phyloP scores from a whole-genome alignment of 345 rosid genomes.

The Hypericum perforatum region DNA sequence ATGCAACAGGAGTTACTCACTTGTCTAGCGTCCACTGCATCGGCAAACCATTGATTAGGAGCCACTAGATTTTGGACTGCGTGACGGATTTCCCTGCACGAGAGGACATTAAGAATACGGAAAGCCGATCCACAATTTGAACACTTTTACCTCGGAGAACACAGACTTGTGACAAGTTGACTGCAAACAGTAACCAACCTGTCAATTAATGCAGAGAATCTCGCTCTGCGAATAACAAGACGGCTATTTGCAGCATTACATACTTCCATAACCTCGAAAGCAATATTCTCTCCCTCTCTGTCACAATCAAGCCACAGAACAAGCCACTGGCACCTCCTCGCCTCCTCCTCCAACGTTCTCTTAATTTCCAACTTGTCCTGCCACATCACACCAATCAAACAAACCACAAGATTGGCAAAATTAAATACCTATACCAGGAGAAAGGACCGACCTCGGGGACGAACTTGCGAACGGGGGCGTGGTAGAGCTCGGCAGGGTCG shows the following conservation, averaged over 20 bases:
- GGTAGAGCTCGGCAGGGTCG: slow-evolving; percentile 79
- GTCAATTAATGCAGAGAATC: slow-evolving; percentile 83
- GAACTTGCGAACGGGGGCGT: slow-evolving; percentile 62
- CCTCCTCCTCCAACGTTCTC: slow-evolving; percentile 90
- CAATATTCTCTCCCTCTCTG: slow-evolving; percentile 95
- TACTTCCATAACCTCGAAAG: slow-evolving; percentile 79
- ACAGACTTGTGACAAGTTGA: slow-evolving; percentile 4
- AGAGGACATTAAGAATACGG: slow-evolving; percentile 10
- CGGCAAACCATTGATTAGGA: slow-evolving; percentile 76
- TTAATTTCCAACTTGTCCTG: slow-evolving; percentile 82
- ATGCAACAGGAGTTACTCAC: slow-evolving; percentile 31
- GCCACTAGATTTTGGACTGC: slow-evolving; percentile 81
- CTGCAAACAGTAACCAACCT: slow-evolving; percentile 50
- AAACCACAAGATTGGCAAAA: slow-evolving; percentile 5
- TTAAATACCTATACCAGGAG: background rate
- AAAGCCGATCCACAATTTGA: background rate
- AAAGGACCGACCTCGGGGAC: slow-evolving; percentile 61
- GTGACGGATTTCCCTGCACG: slow-evolving; percentile 76
- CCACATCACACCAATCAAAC: slow-evolving; percentile 6
- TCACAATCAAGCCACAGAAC: slow-evolving; percentile 97
- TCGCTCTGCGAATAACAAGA: slow-evolving; percentile 70
- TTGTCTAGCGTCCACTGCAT: slow-evolving; percentile 98
- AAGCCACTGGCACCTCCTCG: slow-evolving; percentile 88
- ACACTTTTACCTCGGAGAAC: too few relatives aligned
- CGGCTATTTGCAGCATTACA: slow-evolving; percentile 46